Base-by-base conservation (phyloP, 2,329 filamentous ascomycete genomes). In the Colletotrichum limetticola region DNA sequence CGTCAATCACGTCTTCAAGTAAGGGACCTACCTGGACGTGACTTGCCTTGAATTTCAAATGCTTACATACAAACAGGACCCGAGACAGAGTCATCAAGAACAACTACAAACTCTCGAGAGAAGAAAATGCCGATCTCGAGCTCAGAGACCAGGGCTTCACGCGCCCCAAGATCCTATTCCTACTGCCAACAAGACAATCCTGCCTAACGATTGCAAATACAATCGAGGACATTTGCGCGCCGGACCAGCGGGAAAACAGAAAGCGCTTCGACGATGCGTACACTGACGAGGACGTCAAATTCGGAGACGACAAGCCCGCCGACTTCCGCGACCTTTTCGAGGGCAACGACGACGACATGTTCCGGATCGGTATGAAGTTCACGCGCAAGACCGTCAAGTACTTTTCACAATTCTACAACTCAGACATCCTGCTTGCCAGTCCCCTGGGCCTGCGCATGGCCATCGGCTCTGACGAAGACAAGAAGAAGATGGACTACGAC, bases 321-420 rank as follows among this genome's bases (percentile, higher is more conserved):
- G 97, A 98, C 81, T 98, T 97, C 83, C 88, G 90, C 28, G 94
- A 97, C 69, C 88, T 98, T 0, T 99, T 99, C 79, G 92, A 92
- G 74, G 97, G 97, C 72, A 98, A 98, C 80, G 95, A 98, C 80
- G 97, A 98, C 80, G 97, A 99, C 83, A 97, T 97, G 90, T 99
- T 98, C 85, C 91, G 96, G 3, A 86, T 98, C 2, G 97, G 96
- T n/a, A 83, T 99, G 79, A 99, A 98, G 83, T 97, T 99, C 81
- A 98, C 97, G 0, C 91, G 97, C 74, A 98, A 98, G 83, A 97
- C 95, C 0, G 88, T 98, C 80, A 98, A 98, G 81, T 97, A 94
- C 81, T 99, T 97, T 84, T 90, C 96, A 0, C 93, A 95, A 74
- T 99, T 99, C 82, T 98, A 98, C 86, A 96, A 93, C 81, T 98